phyloP scores from a whole-genome alignment of 192 early-diverging fungal species.

The Mortierella hygrophila region DNA sequence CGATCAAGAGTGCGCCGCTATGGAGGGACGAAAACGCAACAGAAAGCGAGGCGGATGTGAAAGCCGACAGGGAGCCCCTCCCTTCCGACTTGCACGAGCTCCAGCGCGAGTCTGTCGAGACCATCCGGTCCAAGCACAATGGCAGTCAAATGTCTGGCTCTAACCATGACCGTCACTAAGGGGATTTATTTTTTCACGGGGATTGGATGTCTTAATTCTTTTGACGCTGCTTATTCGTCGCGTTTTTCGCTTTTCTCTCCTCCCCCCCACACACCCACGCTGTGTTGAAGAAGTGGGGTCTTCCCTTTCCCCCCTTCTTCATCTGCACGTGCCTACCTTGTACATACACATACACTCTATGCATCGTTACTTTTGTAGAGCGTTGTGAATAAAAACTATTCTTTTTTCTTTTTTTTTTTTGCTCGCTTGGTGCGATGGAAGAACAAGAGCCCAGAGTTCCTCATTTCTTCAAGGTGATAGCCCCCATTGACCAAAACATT shows the following conservation, averaged over 20 bases:
- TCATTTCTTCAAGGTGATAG: too few species aligned
- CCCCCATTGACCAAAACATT: too few species aligned
- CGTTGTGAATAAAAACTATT: background rate
- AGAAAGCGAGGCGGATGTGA: conserved; percentile 49
- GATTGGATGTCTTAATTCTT: too few species aligned
- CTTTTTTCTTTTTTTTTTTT: background rate
- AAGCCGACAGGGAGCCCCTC: conserved; percentile 39
- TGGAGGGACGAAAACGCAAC: conserved; percentile 29
- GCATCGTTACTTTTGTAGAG: background rate
- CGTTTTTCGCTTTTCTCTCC: too few species aligned
- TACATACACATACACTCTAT: background rate
- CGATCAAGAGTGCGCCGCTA: conserved; percentile 38
- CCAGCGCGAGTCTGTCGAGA: conserved; percentile 24
- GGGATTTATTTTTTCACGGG: too few species aligned
- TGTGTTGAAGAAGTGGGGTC: background rate
- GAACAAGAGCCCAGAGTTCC: background rate
- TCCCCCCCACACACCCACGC: too few species aligned
- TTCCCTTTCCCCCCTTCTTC: background rate
- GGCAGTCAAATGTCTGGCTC: background rate
- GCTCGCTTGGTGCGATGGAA: background rate
- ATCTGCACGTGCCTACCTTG: background rate
- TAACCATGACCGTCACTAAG: background rate
- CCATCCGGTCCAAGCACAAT: background rate
- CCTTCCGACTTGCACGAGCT: conserved; percentile 23
- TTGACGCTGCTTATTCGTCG: too few species aligned